Percentiles rank a stretch among this genome's conserved stretches.
phyloP scores from a whole-genome alignment of 225 moss, liverwort and hornwort species.

The Takakia lepidozioides region DNA sequence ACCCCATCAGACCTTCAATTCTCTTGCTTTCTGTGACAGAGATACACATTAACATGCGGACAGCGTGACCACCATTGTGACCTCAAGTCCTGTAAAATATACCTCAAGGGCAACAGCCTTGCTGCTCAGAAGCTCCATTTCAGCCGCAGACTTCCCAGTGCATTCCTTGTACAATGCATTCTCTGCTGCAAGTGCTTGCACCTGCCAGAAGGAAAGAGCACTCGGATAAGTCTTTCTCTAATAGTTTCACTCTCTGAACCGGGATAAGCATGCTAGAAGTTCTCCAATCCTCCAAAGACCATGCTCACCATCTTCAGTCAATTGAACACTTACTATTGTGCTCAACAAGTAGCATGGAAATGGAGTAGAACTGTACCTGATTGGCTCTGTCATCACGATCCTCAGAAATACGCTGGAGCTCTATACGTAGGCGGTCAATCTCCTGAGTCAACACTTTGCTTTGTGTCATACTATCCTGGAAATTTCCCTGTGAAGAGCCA shows the following conservation, averaged over 20 bases:
- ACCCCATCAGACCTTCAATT: no score
- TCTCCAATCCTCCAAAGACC: no score
- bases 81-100: constrained; percentile 1
- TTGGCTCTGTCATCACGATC: constrained; percentile 65
- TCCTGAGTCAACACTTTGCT: constrained; percentile 72
- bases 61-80: no score
- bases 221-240: no score
- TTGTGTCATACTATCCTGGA: constrained; percentile 58
- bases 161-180: constrained; percentile 88
- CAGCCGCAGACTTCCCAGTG: constrained; percentile 86
- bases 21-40: no score
- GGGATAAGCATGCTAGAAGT: no score
- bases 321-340: no score
- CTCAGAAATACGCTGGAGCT: constrained; percentile 71
- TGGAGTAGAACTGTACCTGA: no score
- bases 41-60: no score
- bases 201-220: constrained; percentile 13
- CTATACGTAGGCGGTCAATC: constrained; percentile 55
- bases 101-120: constrained; percentile 89
- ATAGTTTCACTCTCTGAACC: no score
- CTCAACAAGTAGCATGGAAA: no score
- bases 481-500: constrained; percentile 39
- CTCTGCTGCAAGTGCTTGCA: constrained; percentile 52
- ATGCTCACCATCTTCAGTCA: no score
- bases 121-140: constrained; percentile 65